These are phyloP conservation scores for Arctium minus DNA, from an alignment of 129 eudicot species.

Conservation along the genomic window DNA sequence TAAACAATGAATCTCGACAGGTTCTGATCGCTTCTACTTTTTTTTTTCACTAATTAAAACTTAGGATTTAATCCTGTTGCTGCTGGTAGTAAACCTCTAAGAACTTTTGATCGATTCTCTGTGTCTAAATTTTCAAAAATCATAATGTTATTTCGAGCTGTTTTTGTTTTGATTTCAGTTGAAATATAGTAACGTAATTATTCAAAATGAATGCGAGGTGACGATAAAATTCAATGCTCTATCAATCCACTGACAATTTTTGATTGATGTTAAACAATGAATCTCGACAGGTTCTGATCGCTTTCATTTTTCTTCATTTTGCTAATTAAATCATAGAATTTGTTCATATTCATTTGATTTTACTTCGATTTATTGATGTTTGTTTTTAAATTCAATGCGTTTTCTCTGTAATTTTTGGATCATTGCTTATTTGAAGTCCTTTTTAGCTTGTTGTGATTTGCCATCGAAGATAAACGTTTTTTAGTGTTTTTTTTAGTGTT, in stretches of 20 bases:
- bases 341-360: neutral
- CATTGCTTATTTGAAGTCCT: too few relatives aligned
- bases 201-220: slow-evolving; percentile 36
- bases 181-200: neutral
- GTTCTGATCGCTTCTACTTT: slow-evolving; percentile 37
- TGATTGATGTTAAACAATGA: slow-evolving; percentile 58
- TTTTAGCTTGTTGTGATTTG: too few relatives aligned
- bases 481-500: too few relatives aligned
- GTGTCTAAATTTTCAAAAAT: neutral
- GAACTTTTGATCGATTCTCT: too few relatives aligned
- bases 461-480: too few relatives aligned
- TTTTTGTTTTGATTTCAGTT: neutral
- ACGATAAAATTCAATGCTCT: slow-evolving; percentile 74
- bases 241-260: slow-evolving; percentile 78
- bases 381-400: too few relatives aligned
- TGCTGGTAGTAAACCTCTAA: too few relatives aligned
- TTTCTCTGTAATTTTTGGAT: too few relatives aligned
- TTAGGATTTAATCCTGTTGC: neutral
- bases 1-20: slow-evolving; percentile 72
- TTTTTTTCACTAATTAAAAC: neutral
- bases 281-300: slow-evolving; percentile 78
- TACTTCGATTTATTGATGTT: too few relatives aligned
- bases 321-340: neutral
- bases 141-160: neutral
- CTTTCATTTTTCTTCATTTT: neutral